These are phyloP conservation scores for Centaurea solstitialis DNA, from an alignment of 129 eudicot species.

Conservation along the genomic window DNA sequence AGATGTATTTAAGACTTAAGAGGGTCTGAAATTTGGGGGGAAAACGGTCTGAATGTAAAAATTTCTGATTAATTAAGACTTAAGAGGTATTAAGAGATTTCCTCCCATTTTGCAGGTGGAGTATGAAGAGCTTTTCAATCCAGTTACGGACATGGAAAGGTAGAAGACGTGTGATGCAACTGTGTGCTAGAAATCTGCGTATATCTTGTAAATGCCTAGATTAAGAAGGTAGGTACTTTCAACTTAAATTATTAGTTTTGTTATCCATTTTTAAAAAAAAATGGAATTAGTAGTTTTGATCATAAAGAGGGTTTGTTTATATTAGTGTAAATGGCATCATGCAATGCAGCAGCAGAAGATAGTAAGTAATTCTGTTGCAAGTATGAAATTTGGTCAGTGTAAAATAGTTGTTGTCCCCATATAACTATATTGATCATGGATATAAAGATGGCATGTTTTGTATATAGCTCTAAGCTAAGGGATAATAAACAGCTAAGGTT, in stretches of 20 bases:
- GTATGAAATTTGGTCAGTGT: background rate
- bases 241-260: background rate
- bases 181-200: conserved; percentile 12
- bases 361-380: background rate
- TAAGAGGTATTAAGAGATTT: background rate
- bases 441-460: background rate
- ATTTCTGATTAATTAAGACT: no score
- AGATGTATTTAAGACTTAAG: no score
- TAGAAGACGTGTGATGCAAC: conserved; percentile 4
- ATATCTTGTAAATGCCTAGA: conserved; percentile 46
- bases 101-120: conserved; percentile 51
- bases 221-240: conserved; percentile 27
- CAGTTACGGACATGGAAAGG: conserved; percentile 50
- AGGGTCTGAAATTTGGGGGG: no score
- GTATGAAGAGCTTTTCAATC: conserved; percentile 59
- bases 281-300: conserved; percentile 9
- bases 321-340: background rate
- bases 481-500: background rate
- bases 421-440: background rate
- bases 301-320: background rate
- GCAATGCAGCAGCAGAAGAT: background rate
- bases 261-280: background rate
- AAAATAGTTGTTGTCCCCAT: background rate
- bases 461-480: background rate
- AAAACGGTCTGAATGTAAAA: no score